These are phyloP conservation scores for Gossypium raimondii DNA, from an alignment of 345 rosid species.

Conservation along the genomic window DNA sequence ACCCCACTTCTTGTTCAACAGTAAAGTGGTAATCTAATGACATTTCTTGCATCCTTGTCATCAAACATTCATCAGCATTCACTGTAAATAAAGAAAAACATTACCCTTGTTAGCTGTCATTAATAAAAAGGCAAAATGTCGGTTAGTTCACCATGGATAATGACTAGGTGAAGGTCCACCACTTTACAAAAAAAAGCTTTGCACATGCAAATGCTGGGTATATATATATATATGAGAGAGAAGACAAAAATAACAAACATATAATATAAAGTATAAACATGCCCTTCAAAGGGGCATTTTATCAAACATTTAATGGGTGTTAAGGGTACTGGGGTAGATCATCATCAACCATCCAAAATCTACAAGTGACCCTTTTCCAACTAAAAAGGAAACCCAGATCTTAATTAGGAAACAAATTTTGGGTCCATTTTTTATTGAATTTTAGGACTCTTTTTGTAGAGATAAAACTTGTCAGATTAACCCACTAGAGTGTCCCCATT, in stretches of 20 bases:
- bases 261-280: neutral
- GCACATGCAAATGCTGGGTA: slow-evolving; percentile 46
- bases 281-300: slow-evolving; percentile 13
- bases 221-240: neutral
- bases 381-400: neutral
- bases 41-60: slow-evolving; percentile 99
- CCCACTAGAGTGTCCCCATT: neutral
- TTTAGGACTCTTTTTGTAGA: neutral
- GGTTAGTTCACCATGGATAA: slow-evolving; percentile 24
- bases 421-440: slow-evolving; percentile 13
- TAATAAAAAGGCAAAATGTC: slow-evolving; percentile 18
- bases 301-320: no score
- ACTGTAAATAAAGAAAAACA: slow-evolving; percentile 37
- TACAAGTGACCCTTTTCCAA: slow-evolving; percentile 11
- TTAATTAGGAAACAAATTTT: neutral
- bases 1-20: slow-evolving; percentile 96
- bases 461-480: slow-evolving; percentile 9
- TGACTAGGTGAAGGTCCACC: slow-evolving; percentile 35
- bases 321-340: neutral
- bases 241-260: slow-evolving; percentile 17
- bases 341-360: no score
- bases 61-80: slow-evolving; percentile 86
- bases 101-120: slow-evolving; percentile 29
- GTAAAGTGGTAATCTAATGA: slow-evolving; percentile 91
- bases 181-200: slow-evolving; percentile 12